Base-by-base conservation (phyloP, 768 basidiomycete species). In the Amanita rimosa region DNA sequence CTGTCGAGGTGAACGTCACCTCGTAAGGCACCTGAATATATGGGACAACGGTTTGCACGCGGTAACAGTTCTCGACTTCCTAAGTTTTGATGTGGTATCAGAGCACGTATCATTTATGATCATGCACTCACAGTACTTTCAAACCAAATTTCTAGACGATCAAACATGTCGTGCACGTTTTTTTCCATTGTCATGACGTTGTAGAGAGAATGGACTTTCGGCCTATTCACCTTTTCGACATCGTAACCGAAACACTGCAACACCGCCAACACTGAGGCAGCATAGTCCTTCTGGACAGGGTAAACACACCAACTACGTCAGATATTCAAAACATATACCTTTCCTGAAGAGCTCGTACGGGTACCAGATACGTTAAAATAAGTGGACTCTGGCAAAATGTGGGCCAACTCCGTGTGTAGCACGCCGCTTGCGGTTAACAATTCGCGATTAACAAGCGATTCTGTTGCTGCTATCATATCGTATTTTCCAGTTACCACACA, bases 181-280 rank as follows among this genome's bases (percentile, higher is more conserved):
- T 41, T 24, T 24, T 41, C 0, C 40, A 41, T 24, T 55, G 29
- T 31, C 29, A 29, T 29, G 29, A 29, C 29, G 29, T 29, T 55
- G 27, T 17, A 46, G 8, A 53, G 41, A 17, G 35, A 48, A 36
- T 55, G 55, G 5, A 49, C 50, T 16, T 51, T 43, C 3, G 44
- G 11, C 13, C 52, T 49, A 21, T 47, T 43, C 10, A 53, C 10
- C n/a, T 43, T 48, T 42, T 51, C 41, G 37, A 51, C 35, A 38
- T 50, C 41, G 44, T 48, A 53, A 34, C 52, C 52, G 19, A 55
- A 55, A 49, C 29, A 17, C 31, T 47, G 46, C 40, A 53, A 35
- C 19, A 55, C 44, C 8, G 44, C 52, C 38, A 38, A 36, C 6
- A 50, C 52, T 8, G 52, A 52, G n/a, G 52, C 52, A 3, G 47